Evolutionary conservation across 2,329 filamentous ascomycete genomes (phyloP).

Genomic region (Venturia nashicola): DNA sequence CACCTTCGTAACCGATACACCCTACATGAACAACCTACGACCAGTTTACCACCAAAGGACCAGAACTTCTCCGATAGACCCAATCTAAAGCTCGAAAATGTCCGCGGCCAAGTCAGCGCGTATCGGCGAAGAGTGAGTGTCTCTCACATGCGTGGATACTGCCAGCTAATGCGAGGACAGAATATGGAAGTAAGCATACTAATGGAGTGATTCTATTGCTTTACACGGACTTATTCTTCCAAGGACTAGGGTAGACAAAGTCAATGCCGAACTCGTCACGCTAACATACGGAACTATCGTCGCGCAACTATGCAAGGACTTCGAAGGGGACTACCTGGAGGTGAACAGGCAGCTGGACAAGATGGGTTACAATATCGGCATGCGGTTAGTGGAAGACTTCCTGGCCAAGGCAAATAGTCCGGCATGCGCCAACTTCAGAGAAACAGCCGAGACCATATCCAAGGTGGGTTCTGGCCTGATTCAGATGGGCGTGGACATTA

Average conservation of each 20-base stretch:
- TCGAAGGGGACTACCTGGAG: conserved; percentile 83
- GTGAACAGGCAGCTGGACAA: conserved; percentile 97
- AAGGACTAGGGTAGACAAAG: conserved; percentile 91
- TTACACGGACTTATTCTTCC: conserved; percentile 3
- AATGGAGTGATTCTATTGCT: neutral
- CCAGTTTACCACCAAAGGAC: neutral
- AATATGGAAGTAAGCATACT: conserved; percentile 74
- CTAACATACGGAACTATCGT: conserved; percentile 97
- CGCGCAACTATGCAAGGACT: conserved; percentile 91
- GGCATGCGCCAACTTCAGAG: conserved; percentile 73
- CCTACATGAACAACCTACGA: neutral
- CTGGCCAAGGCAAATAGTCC: conserved; percentile 86
- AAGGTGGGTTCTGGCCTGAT: conserved; percentile 45
- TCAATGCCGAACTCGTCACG: conserved; percentile 94
- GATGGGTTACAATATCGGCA: conserved; percentile 98
- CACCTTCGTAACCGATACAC: neutral
- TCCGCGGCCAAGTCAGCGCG: conserved; percentile 54
- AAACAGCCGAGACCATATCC: conserved; percentile 93
- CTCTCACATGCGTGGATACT: neutral
- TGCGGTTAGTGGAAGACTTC: conserved; percentile 94
- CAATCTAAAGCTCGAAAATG: conserved; percentile 19
- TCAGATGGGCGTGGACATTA: neutral
- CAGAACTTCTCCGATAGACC: neutral
- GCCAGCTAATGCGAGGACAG: conserved; percentile 37
- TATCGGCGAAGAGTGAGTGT: conserved; percentile 59